Evolutionary conservation across 495 filamentous ascomycete genomes (phyloP).

Genomic region (Penicillium daleae): DNA sequence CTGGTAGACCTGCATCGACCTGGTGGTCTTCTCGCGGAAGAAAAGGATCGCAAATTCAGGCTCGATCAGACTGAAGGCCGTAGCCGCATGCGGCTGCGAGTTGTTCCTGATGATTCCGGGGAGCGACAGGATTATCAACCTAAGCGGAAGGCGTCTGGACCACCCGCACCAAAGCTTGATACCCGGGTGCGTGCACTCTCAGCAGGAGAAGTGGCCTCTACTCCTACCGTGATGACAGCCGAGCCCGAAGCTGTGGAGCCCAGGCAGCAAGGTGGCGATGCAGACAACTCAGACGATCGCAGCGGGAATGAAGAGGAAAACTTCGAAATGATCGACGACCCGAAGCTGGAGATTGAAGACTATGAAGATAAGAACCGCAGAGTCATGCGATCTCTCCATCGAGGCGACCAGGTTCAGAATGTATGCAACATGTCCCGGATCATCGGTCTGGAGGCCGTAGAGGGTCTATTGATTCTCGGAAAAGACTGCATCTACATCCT

Average conservation of each 20-base stretch:
- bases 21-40: constrained; percentile 75
- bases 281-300: constrained; percentile 39
- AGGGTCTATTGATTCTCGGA: constrained; percentile 91
- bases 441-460: constrained; percentile 86
- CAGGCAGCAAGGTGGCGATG: constrained; percentile 39
- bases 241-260: constrained; percentile 34
- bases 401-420: constrained; percentile 88
- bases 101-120: constrained; percentile 72
- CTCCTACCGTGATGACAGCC: constrained; percentile 35
- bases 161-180: constrained; percentile 43
- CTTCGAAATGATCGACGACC: constrained; percentile 92
- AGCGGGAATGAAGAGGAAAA: constrained; percentile 68
- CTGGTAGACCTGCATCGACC: constrained; percentile 73
- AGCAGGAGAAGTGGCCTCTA: constrained; percentile 38
- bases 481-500: constrained; percentile 91
- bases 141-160: constrained; percentile 68
- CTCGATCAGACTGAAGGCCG: constrained; percentile 94
- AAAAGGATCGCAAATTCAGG: constrained; percentile 73
- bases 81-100: constrained; percentile 89
- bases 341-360: constrained; percentile 76
- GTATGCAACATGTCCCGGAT: constrained; percentile 95
- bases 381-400: constrained; percentile 91
- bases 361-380: constrained; percentile 98
- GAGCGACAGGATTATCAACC: constrained; percentile 81
- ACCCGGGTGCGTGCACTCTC: constrained; percentile 38